Evolutionary conservation across 768 basidiomycete species (phyloP), one percentile per base, ranked within the genome.

Genomic region (Clathrus columnatus): DNA sequence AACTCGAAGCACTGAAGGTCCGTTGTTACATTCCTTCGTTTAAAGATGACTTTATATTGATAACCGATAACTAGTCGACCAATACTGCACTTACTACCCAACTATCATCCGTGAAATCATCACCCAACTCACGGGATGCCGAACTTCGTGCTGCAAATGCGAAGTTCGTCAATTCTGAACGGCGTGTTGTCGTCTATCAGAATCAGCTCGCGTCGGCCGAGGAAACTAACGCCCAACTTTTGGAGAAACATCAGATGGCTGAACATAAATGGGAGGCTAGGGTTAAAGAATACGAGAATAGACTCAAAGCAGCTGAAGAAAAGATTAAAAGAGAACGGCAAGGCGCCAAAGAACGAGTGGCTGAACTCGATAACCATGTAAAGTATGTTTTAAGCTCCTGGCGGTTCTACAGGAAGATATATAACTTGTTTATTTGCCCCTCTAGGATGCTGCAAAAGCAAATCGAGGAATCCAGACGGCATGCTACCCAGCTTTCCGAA

Each of bases 261-360:
- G 93, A 96, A 61, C 73, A 72, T 51, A 95, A 94, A 68, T 98
- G 94, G 92, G 93, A 94, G 63, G 90, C 86, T 0, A 76, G 94
- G n/a, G 89, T 98, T 45, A 86, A 84, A 68, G 94, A 98, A 69
- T 93, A 94, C 63, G 91, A 96, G 70, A 66, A 80, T 14, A 72
- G 88, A 17, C 65, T 93, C 59, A 84, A 83, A 67, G 82, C 83
- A 0, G 90, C 90, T 0, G 91, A 92, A 63, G 94, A 98, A 74
- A 84, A 83, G 65, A 83, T 91, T 60, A 97, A 97, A 76, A 77
- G 91, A 53, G 93, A 95, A 73, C 75, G 89, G 57, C 94, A 97
- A 63, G 96, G 95, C 3, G 81, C 85, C 44, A 99, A 97, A 71
- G 95, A 98, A 70, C 72, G 89, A 20, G 73, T 87, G 0, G 61